Conservation (phyloP, 495 filamentous ascomycete genomes). For the Friedmanniomyces simplex region DNA sequence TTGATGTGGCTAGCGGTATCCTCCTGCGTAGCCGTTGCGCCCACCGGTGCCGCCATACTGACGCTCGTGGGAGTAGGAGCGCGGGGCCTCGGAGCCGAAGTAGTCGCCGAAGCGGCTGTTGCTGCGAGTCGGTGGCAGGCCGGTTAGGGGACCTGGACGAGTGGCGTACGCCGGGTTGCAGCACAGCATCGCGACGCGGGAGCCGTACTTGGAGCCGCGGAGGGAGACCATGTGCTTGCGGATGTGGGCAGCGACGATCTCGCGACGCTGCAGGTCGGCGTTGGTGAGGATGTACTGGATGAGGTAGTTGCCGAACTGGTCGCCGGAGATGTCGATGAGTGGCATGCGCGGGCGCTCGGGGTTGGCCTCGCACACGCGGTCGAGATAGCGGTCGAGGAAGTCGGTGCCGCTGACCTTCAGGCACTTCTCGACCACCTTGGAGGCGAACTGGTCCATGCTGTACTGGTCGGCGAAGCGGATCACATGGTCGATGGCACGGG, state of each 20-base stretch:
- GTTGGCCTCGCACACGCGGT: conserved; percentile 84
- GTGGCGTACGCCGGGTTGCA: conserved; percentile 83
- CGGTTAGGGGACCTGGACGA: conserved; percentile 70
- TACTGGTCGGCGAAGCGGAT: conserved; percentile 87
- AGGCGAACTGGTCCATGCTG: conserved; percentile 98
- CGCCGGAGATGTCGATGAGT: conserved; percentile 93
- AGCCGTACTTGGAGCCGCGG: conserved; percentile 95
- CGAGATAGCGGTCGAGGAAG: conserved; percentile 85
- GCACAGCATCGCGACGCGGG: conserved; percentile 96
- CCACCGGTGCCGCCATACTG: conserved; percentile 8
- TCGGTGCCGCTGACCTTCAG: conserved; percentile 90
- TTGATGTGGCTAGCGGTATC: conserved; percentile 12
- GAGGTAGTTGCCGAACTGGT: conserved; percentile 97
- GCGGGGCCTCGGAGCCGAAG: conserved; percentile 8
- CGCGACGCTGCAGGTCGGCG: conserved; percentile 83
- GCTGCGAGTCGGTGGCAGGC: conserved; percentile 51
- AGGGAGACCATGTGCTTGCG: conserved; percentile 99
- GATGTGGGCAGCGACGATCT: conserved; percentile 86
- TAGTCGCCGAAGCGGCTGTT: conserved; percentile 41
- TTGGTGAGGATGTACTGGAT: conserved; percentile 95
- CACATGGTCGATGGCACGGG: conserved; percentile 87
- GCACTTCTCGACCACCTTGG: conserved; percentile 98
- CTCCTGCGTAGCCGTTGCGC: conserved; percentile 1
- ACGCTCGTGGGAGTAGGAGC: conserved; percentile 16
- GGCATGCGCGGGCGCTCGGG: conserved; percentile 89